Percentiles rank a stretch among this genome's conserved stretches.
These are phyloP conservation scores for Babesia divergens DNA, from an alignment of 169 alveolate species.

Conservation along the genomic window DNA sequence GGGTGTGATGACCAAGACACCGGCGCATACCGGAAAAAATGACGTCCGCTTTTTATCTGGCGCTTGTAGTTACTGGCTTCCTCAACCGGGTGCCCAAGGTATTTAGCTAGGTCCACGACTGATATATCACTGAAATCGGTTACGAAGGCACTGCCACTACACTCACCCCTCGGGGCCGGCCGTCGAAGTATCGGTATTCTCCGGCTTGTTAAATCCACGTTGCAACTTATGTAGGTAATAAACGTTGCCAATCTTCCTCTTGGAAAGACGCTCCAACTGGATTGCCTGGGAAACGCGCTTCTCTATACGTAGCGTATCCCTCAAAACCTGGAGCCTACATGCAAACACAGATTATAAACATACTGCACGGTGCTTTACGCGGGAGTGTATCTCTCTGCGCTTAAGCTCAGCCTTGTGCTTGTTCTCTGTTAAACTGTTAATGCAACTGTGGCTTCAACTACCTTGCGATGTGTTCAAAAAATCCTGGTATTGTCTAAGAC, in stretches of 20 bases:
- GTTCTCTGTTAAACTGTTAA: conserved; percentile 7
- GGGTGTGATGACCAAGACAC: neutral
- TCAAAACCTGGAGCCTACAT: neutral
- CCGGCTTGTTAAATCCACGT: conserved; percentile 39
- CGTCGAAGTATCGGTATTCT: neutral
- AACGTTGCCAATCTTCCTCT: conserved; percentile 72
- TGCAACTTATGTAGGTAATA: conserved; percentile 78
- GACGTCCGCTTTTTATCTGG: conserved; percentile 62
- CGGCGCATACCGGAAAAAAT: conserved; percentile 51
- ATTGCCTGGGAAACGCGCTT: conserved; percentile 72
- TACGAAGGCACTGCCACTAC: conserved; percentile 9
- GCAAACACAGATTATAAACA: neutral
- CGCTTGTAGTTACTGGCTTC: conserved; percentile 66
- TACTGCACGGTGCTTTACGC: conserved; percentile 56
- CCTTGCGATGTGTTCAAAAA: conserved; percentile 58
- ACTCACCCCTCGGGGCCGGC: conserved; percentile 37
- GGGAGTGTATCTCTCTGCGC: conserved; percentile 45
- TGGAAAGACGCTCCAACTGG: conserved; percentile 75
- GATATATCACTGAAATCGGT: conserved; percentile 29
- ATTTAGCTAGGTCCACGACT: conserved; percentile 62
- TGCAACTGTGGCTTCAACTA: neutral
- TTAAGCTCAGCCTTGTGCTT: conserved; percentile 30
- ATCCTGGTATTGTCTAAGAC: conserved; percentile 66
- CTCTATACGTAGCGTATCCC: conserved; percentile 62
- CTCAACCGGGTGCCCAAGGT: conserved; percentile 70